Evolutionary conservation across 2,329 filamentous ascomycete species (phyloP).

Genomic region (Fusarium fujikuroi): DNA sequence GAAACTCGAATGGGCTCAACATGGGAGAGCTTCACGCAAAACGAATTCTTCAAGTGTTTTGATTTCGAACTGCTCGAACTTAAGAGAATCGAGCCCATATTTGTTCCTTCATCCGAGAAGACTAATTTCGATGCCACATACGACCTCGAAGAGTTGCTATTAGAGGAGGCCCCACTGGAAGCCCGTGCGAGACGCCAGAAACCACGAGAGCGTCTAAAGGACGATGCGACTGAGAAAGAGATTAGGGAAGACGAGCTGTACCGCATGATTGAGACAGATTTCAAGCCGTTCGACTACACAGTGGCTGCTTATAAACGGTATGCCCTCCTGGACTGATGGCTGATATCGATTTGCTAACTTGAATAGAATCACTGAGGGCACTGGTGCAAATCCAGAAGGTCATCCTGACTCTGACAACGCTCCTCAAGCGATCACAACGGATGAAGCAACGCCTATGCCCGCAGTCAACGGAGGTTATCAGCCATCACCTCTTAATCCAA

Average conservation of each 20-base stretch:
- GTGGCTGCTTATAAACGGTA: slow-evolving; percentile 80
- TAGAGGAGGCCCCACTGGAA: slow-evolving; percentile 95
- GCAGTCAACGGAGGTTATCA: slow-evolving; percentile 44
- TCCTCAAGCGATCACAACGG: slow-evolving; percentile 63
- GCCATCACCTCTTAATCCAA: slow-evolving; percentile 42
- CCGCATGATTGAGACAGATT: slow-evolving; percentile 92
- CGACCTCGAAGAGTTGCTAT: slow-evolving; percentile 89
- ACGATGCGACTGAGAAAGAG: slow-evolving; percentile 94
- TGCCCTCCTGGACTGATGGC: slow-evolving; percentile 40
- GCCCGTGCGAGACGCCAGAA: slow-evolving; percentile 93
- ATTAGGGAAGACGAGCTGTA: slow-evolving; percentile 95
- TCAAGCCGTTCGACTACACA: slow-evolving; percentile 96
- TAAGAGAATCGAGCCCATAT: slow-evolving; percentile 91
- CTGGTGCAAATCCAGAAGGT: slow-evolving; percentile 27
- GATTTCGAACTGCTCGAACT: slow-evolving; percentile 86
- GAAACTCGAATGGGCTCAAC: slow-evolving; percentile 84
- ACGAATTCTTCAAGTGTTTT: slow-evolving; percentile 88
- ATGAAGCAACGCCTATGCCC: slow-evolving; percentile 58
- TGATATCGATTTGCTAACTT: slow-evolving; percentile 29
- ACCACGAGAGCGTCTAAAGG: slow-evolving; percentile 88
- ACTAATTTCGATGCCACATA: slow-evolving; percentile 99
- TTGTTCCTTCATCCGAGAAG: slow-evolving; percentile 94
- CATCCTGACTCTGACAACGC: slow-evolving; percentile 27
- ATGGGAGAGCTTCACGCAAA: slow-evolving; percentile 86
- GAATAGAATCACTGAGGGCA: slow-evolving; percentile 52